A percentile compares a stretch with the other conserved stretches of the same genome.
These are phyloP conservation scores for Amauroascus niger DNA, from an alignment of 2,329 filamentous ascomycete genomes.

Conservation along the genomic window DNA sequence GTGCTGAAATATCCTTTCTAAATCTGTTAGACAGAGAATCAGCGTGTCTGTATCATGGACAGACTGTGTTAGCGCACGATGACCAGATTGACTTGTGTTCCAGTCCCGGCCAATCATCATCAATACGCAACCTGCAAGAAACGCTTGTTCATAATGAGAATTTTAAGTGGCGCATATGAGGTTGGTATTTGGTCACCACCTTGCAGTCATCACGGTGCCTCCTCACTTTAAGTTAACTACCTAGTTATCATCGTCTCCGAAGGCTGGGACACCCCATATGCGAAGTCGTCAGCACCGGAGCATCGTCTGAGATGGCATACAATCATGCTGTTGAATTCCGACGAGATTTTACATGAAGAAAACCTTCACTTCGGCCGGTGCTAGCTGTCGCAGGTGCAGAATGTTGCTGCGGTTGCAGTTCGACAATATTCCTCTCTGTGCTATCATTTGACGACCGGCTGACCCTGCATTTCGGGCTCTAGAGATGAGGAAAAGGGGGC, in stretches of 20 bases:
- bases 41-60: too few relatives aligned
- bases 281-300: neutral
- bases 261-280: neutral
- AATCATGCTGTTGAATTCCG: neutral
- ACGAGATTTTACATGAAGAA: neutral
- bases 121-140: neutral
- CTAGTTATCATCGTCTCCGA: too few relatives aligned
- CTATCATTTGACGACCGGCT: slow-evolving; percentile 5
- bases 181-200: neutral
- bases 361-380: neutral
- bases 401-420: slow-evolving; percentile 1
- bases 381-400: slow-evolving; percentile 2
- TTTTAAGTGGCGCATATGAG: neutral
- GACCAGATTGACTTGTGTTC: neutral
- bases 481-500: slow-evolving; percentile 6
- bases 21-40: neutral
- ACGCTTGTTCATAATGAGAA: neutral
- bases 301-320: neutral
- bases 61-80: neutral
- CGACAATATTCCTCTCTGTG: neutral
- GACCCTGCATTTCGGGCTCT: slow-evolving; percentile 10
- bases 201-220: neutral
- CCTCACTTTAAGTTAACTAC: neutral
- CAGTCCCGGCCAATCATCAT: slow-evolving; percentile 1
- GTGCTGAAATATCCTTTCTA: neutral